Conservation (phyloP, 768 basidiomycete species). For the Podaxis sp. region DNA sequence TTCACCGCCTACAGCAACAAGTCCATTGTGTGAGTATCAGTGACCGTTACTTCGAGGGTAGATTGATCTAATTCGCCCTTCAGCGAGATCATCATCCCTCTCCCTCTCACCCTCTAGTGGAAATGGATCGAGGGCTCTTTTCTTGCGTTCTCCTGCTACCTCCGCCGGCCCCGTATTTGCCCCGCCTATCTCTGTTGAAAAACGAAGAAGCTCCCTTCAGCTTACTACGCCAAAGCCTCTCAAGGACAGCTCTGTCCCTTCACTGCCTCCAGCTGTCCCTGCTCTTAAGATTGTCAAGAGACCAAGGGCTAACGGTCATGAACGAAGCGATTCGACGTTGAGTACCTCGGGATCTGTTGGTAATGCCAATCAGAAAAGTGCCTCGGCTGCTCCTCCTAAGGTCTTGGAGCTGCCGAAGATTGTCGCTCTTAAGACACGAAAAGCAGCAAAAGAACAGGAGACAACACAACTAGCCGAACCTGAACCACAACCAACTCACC, state of each 20-base stretch:
- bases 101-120: not conserved
- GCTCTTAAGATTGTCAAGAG: conserved; percentile 53
- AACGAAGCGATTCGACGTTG: conserved; percentile 8
- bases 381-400: not conserved
- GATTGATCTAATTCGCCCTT: not conserved
- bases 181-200: not conserved
- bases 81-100: not conserved
- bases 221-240: conserved; percentile 7
- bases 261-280: conserved; percentile 38
- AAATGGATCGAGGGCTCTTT: not conserved
- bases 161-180: not conserved
- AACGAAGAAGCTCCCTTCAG: conserved; percentile 2
- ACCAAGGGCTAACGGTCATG: conserved; percentile 6
- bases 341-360: too few species aligned
- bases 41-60: not conserved
- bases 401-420: not conserved
- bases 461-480: not conserved
- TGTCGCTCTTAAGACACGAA: not conserved
- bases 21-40: not conserved
- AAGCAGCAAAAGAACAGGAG: not conserved
- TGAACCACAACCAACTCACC: not conserved
- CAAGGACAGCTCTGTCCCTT: not conserved
- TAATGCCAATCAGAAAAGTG: not conserved
- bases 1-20: not conserved
- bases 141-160: not conserved